Evolutionary conservation across 23 red algal genomes (phyloP).

Genomic region (Agarophyton chilense): DNA sequence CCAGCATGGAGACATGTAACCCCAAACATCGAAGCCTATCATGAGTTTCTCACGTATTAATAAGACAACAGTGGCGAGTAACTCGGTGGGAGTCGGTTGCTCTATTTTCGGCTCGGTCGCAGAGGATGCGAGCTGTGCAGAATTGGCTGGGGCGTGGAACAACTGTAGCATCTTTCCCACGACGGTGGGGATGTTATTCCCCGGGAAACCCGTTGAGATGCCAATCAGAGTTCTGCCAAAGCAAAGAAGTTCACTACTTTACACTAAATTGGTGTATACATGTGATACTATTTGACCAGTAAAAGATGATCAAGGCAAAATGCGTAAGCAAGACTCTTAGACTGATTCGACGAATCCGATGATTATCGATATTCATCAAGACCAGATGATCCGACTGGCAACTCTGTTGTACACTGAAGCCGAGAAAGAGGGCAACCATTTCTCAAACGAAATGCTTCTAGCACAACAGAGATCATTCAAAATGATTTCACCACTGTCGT

Average conservation of each 20-base stretch:
- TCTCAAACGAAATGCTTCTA: neutral
- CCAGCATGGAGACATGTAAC: slow-evolving; percentile 36
- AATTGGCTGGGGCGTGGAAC: too few relatives aligned
- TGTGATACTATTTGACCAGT: neutral
- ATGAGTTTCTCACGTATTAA: too few relatives aligned
- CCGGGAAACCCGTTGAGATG: slow-evolving; percentile 25
- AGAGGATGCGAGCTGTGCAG: too few relatives aligned
- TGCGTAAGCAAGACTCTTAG: neutral
- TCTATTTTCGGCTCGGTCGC: too few relatives aligned
- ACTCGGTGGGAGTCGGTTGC: too few relatives aligned
- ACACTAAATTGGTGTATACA: neutral
- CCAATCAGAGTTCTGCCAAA: slow-evolving; percentile 2
- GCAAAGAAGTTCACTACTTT: neutral
- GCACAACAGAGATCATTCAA: slow-evolving; percentile 9
- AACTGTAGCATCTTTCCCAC: slow-evolving; percentile 54
- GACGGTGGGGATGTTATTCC: slow-evolving; percentile 22
- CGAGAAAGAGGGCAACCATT: neutral
- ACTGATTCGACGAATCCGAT: neutral
- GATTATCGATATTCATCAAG: slow-evolving; percentile 5
- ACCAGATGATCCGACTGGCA: slow-evolving; percentile 7
- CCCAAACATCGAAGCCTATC: too few relatives aligned
- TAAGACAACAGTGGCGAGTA: too few relatives aligned
- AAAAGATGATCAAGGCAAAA: slow-evolving; percentile 4
- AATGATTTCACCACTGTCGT: slow-evolving; percentile 1
- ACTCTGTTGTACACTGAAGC: neutral